Evolutionary conservation across 2,329 filamentous ascomycete genomes (phyloP).

Genomic region (Ploettnerulaceae sp.): DNA sequence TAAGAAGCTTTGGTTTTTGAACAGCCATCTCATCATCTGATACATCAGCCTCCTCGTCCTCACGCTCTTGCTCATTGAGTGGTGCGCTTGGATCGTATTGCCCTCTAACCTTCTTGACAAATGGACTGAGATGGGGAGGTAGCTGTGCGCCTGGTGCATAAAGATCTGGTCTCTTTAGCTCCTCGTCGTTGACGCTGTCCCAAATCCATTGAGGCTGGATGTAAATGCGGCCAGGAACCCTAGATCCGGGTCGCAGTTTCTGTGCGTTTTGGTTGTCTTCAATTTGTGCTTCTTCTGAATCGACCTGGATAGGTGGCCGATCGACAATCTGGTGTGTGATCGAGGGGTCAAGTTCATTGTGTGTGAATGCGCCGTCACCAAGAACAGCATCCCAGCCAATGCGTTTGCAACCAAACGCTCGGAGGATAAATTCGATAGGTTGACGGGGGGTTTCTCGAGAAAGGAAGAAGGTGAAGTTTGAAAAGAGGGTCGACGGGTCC

Average conservation of each 20-base stretch:
- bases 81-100: conserved; percentile 87
- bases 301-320: conserved; percentile 67
- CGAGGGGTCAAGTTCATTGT: conserved; percentile 76
- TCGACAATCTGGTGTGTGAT: conserved; percentile 98
- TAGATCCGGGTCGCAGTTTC: conserved; percentile 56
- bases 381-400: conserved; percentile 92
- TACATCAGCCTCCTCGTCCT: conserved; percentile 62
- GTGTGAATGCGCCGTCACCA: conserved; percentile 88
- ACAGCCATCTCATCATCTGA: conserved; percentile 41
- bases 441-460: conserved; percentile 90
- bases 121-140: conserved; percentile 92
- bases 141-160: conserved; percentile 88
- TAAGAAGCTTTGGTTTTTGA: conserved; percentile 39
- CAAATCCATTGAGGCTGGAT: conserved; percentile 98
- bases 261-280: conserved; percentile 60
- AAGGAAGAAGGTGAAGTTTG: conserved; percentile 84
- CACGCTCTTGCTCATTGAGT: conserved; percentile 81
- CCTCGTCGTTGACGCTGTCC: conserved; percentile 92
- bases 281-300: conserved; percentile 43
- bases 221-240: conserved; percentile 88
- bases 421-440: conserved; percentile 86
- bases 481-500: conserved; percentile 72
- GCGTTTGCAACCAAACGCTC: conserved; percentile 91
- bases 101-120: conserved; percentile 81
- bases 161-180: conserved; percentile 77